phyloP scores from a whole-genome alignment of 1,284 basidiomycete species.

The Malassezia brasiliensis region DNA sequence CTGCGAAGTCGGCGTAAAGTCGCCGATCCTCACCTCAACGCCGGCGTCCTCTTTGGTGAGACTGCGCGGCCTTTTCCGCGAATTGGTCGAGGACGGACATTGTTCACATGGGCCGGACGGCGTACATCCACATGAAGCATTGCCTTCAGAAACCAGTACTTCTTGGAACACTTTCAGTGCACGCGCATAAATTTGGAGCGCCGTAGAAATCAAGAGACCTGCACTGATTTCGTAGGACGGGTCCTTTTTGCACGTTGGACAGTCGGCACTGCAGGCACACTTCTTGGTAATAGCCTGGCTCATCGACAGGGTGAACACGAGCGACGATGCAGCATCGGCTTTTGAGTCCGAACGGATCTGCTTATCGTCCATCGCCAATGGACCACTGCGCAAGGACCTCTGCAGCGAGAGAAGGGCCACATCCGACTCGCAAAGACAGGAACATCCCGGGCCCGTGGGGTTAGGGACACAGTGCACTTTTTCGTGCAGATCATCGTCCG shows the following conservation, averaged over 20 bases:
- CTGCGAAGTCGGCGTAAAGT: slow-evolving; percentile 25
- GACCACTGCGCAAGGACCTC: slow-evolving; percentile 16
- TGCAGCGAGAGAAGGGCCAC: slow-evolving; percentile 38
- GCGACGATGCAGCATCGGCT: slow-evolving; percentile 11
- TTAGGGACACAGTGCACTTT: slow-evolving; percentile 46
- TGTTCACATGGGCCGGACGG: neutral
- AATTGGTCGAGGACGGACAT: neutral
- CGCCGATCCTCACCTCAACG: slow-evolving; percentile 40
- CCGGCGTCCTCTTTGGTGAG: neutral
- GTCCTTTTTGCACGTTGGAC: slow-evolving; percentile 41
- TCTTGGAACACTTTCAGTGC: slow-evolving; percentile 39
- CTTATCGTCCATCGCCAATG: neutral
- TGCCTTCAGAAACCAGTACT: slow-evolving; percentile 21
- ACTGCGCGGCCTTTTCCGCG: neutral
- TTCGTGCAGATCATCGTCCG: neutral
- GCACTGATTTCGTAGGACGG: slow-evolving; percentile 34
- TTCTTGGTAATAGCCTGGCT: slow-evolving; percentile 39
- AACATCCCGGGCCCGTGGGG: slow-evolving; percentile 40
- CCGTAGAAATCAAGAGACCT: slow-evolving; percentile 35
- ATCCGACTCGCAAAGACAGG: slow-evolving; percentile 39
- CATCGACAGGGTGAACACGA: slow-evolving; percentile 40
- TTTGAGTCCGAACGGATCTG: neutral
- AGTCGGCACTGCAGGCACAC: slow-evolving; percentile 42
- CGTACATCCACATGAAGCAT: slow-evolving; percentile 6
- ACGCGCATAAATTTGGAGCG: slow-evolving; percentile 45